Evolutionary conservation across 78 protist genomes (phyloP), one percentile per base, ranked within the genome.

Genomic region (Planoprotostelium fungivorum): DNA sequence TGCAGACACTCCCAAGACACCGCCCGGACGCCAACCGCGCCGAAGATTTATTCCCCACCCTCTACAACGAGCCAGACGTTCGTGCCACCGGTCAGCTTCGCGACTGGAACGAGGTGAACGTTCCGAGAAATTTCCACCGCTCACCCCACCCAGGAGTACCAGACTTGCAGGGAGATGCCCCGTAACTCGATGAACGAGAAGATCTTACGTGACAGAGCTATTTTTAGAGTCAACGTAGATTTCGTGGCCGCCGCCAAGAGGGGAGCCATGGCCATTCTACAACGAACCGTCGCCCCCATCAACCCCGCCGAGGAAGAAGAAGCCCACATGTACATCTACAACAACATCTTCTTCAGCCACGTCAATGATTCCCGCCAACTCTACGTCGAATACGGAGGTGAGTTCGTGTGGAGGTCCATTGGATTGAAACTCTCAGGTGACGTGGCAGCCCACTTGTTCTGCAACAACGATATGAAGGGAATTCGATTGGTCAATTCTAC

Each of bases 41-140:
- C 87, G 31, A 89, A 0, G 95, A 89, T 28, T 39, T 88, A 38
- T 39, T 86, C 16, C 0, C 89, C 34, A n/a, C 29, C 28, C 29
- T 88, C 5, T 51, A 51, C 36, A 84, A n/a, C 31, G 94, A 92
- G 35, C 34, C 85, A 25, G 93, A 91, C 23, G 29, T 90, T 29
- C 87, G 92, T 73, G 73, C 73, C 73, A 51, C 73, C 5, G 86
- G 90, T 29, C 89, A 92, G 31, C 95, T 92, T 38, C 94, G 94
- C 84, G 96, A 94, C 88, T 94, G 96, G 96, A 94, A 94, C n/a
- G 96, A 94, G 35, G 73, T 51, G 16, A 51, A 51, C 73, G 31
- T 51, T 51, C 73, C 16, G 73, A 51, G 73, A 51, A 51, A 51
- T 51, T 51, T 51, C 73, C n/a, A n/a, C n/a, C n/a, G n/a, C n/a